A percentile compares a stretch with the other conserved stretches of the same genome.
phyloP scores from a whole-genome alignment of 2,329 filamentous ascomycete genomes.

The Scedosporium aurantiacum region DNA sequence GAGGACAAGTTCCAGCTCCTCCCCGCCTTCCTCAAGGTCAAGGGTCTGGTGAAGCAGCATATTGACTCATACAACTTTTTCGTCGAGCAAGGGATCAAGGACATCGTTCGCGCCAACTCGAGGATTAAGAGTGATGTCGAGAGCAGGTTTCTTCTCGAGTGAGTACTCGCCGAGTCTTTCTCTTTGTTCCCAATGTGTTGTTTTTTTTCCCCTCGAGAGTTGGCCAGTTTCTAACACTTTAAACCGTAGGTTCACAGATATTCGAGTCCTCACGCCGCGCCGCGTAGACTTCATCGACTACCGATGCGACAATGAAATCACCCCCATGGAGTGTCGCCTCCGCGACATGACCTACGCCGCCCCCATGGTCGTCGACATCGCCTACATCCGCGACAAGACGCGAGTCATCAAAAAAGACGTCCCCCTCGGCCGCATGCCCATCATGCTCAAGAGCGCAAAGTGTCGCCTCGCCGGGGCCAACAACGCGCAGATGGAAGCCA shows the following conservation, averaged over 20 bases:
- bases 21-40: slow-evolving; percentile 96
- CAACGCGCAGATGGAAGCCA: slow-evolving; percentile 76
- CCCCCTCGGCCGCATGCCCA: slow-evolving; percentile 79
- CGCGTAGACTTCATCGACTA: slow-evolving; percentile 65
- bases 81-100: slow-evolving; percentile 90
- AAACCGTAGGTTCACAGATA: slow-evolving; percentile 58
- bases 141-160: slow-evolving; percentile 81
- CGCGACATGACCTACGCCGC: slow-evolving; percentile 98
- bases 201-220: too few relatives aligned
- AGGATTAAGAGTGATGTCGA: slow-evolving; percentile 87
- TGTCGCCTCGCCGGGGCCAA: slow-evolving; percentile 77
- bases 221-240: slow-evolving; percentile 3
- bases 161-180: slow-evolving; percentile 11
- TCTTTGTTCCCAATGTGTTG: neutral
- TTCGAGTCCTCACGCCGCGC: slow-evolving; percentile 73
- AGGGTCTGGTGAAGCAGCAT: slow-evolving; percentile 92
- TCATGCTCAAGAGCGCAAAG: slow-evolving; percentile 94
- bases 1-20: slow-evolving; percentile 95
- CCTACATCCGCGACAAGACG: slow-evolving; percentile 73
- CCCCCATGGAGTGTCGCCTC: slow-evolving; percentile 90
- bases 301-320: slow-evolving; percentile 63
- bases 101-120: slow-evolving; percentile 86
- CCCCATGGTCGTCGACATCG: slow-evolving; percentile 84
- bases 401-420: slow-evolving; percentile 65
- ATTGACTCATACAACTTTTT: slow-evolving; percentile 99